Evolutionary conservation across 495 filamentous ascomycete genomes (phyloP).

Genomic region (Trichocladium uniseriatum): DNA sequence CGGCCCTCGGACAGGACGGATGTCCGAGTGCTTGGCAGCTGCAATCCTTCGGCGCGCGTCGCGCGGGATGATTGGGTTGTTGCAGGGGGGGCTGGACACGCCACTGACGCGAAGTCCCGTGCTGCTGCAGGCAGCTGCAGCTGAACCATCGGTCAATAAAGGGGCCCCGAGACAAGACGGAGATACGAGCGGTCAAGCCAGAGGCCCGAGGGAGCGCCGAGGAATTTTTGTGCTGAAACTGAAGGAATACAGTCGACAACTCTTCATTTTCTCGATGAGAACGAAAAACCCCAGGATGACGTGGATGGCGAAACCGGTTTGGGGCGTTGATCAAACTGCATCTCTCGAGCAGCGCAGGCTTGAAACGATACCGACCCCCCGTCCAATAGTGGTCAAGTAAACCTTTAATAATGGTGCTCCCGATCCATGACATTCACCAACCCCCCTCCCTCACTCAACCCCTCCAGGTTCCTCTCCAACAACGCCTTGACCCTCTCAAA

Average conservation of each 20-base stretch:
- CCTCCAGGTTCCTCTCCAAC: conserved; percentile 28
- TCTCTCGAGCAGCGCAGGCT: too few relatives aligned
- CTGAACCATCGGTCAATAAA: not conserved
- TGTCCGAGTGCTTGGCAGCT: too few relatives aligned
- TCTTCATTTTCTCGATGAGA: too few relatives aligned
- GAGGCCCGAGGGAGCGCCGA: too few relatives aligned
- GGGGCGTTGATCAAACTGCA: too few relatives aligned
- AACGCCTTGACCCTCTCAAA: conserved; percentile 50
- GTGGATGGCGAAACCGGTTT: too few relatives aligned
- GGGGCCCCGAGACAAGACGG: not conserved
- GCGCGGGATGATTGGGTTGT: conserved; percentile 2
- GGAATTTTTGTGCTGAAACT: too few relatives aligned
- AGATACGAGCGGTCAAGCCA: not conserved
- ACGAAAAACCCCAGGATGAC: too few relatives aligned
- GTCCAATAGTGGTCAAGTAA: not conserved
- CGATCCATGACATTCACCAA: conserved; percentile 30
- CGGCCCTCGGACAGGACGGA: too few relatives aligned
- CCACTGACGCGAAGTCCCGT: conserved; percentile 5
- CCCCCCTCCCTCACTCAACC: conserved; percentile 16
- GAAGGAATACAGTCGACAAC: too few relatives aligned
- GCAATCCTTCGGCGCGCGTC: not conserved
- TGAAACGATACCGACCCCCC: too few relatives aligned
- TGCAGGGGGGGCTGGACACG: not conserved
- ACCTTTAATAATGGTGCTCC: conserved; percentile 22
- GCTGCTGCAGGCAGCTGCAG: not conserved